Evolutionary conservation across 441 rosid species (phyloP).

Genomic region (Adansonia gregorii): DNA sequence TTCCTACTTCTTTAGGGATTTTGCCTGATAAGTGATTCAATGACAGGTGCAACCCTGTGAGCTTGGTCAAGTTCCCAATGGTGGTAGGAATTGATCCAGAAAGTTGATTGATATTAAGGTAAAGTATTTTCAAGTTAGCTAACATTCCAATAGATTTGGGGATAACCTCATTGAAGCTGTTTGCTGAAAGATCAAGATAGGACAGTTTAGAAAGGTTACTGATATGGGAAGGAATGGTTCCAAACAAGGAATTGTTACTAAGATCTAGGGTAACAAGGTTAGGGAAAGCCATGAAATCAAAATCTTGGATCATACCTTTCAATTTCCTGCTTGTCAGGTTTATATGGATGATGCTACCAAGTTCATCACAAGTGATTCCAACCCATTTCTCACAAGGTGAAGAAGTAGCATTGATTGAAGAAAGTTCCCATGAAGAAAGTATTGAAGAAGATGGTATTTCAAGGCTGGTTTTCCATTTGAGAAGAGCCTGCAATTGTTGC

Average conservation of each 20-base stretch:
- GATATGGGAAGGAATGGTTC: conserved; percentile 5
- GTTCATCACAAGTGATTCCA: conserved; percentile 1
- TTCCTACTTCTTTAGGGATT: conserved; percentile 5
- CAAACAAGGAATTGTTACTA: conserved; percentile 1
- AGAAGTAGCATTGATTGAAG: not conserved
- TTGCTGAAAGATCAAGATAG: not conserved
- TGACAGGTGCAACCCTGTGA: conserved; percentile 7
- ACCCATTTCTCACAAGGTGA: conserved; percentile 1
- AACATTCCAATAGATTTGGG: conserved; percentile 1
- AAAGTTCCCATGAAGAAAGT: not conserved
- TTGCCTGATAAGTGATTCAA: conserved; percentile 8
- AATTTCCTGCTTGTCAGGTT: conserved; percentile 2
- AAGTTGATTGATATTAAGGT: not conserved
- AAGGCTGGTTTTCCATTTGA: conserved; percentile 15
- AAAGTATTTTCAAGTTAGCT: conserved; percentile 1
- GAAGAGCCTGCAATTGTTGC: not conserved
- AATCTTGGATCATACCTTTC: not conserved
- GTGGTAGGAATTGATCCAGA: not conserved
- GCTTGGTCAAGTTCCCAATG: conserved; percentile 8
- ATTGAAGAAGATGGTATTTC: not conserved
- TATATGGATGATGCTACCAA: conserved; percentile 8
- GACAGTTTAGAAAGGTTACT: not conserved
- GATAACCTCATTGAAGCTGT: not conserved
- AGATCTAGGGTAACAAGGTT: not conserved
- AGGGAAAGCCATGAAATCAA: not conserved